Evolutionary conservation across 345 rosid species (phyloP).

Genomic region (Citrus inodora): DNA sequence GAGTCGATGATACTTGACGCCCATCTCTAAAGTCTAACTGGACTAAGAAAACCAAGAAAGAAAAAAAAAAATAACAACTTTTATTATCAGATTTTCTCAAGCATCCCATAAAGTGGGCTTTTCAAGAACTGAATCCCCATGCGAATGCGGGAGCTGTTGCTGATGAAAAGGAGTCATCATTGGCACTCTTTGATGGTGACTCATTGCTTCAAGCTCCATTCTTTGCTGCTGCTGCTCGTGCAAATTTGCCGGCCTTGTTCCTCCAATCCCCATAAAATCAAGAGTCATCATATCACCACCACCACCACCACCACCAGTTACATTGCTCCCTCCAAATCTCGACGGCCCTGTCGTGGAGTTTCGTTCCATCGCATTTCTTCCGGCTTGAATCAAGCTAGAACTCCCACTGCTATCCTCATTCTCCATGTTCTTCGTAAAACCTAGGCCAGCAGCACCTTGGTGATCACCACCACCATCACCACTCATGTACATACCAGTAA

Average conservation of each 20-base stretch:
- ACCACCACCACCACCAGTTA: neutral
- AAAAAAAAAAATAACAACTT: neutral
- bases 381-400: conserved; percentile 22
- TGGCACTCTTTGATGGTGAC: conserved; percentile 40
- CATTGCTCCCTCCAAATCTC: conserved; percentile 26
- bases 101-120: conserved; percentile 57
- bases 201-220: conserved; percentile 39
- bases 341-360: conserved; percentile 19
- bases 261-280: conserved; percentile 64
- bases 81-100: conserved; percentile 16
- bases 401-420: conserved; percentile 22
- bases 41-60: neutral
- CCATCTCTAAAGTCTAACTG: no score
- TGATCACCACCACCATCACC: conserved; percentile 11
- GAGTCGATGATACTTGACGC: no score
- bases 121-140: conserved; percentile 44
- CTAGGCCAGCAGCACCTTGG: neutral
- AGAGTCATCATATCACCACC: conserved; percentile 36
- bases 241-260: conserved; percentile 25
- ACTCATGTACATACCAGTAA: conserved; percentile 35
- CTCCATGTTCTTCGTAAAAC: conserved; percentile 26
- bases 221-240: conserved; percentile 29
- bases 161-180: conserved; percentile 44
- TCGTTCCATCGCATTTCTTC: conserved; percentile 21
- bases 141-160: conserved; percentile 44